Conservation (phyloP, 352 stramenopile genomes). For the Thalassiosira pacifica region DNA sequence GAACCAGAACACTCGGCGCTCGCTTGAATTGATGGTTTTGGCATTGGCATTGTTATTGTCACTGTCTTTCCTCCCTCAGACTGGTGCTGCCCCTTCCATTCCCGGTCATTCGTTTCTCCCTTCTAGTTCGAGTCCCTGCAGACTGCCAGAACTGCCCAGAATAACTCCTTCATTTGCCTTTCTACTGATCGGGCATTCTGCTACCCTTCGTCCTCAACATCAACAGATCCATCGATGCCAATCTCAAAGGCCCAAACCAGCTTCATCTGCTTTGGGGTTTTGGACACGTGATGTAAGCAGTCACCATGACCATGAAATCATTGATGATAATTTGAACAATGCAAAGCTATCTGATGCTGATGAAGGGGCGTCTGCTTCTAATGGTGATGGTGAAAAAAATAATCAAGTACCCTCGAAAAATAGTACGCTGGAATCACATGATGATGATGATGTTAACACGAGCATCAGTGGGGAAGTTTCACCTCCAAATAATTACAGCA, state of each 20-base stretch:
- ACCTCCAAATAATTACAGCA: background rate
- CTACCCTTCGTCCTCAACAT: background rate
- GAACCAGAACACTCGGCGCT: too few species aligned
- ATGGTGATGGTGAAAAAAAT: background rate
- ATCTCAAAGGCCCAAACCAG: background rate
- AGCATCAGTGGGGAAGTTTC: background rate
- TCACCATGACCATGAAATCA: constrained; percentile 8
- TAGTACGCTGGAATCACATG: background rate
- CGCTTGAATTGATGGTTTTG: too few species aligned
- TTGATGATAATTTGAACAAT: too few species aligned
- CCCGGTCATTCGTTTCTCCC: background rate
- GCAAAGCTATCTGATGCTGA: too few species aligned
- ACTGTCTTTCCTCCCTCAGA: background rate
- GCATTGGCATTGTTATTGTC: background rate
- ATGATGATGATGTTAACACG: background rate
- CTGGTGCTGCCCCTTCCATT: background rate
- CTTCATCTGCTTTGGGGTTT: constrained; percentile 8
- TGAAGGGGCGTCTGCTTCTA: too few species aligned
- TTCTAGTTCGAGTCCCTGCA: too few species aligned
- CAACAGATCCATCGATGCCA: background rate
- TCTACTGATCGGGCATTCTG: background rate
- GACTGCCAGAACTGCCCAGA: background rate
- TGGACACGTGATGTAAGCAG: constrained; percentile 1
- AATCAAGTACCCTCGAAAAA: too few species aligned
- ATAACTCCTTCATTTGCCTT: background rate